Conservation (phyloP, 441 rosid species). For the Manihot esculenta region DNA sequence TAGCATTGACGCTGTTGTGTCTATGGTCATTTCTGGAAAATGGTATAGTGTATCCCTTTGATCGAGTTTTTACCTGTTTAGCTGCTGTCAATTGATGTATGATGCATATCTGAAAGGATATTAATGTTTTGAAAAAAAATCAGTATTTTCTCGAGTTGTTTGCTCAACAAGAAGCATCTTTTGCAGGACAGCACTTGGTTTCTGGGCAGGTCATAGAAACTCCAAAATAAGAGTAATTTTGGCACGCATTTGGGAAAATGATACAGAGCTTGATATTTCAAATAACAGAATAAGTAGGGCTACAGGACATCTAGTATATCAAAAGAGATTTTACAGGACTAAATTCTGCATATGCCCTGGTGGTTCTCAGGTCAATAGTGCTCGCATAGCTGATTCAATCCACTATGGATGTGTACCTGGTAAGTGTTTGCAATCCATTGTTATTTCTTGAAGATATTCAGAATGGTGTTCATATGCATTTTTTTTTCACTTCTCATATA, state of each 20-base stretch:
- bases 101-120: background rate
- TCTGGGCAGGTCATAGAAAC: conserved; percentile 98
- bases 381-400: conserved; percentile 90
- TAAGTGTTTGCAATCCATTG: conserved; percentile 26
- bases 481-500: background rate
- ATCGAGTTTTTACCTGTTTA: background rate
- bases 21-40: background rate
- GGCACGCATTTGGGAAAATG: conserved; percentile 96
- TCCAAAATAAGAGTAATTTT: conserved; percentile 92
- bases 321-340: conserved; percentile 83
- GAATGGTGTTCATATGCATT: background rate
- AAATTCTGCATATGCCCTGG: conserved; percentile 98
- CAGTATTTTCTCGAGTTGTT: background rate
- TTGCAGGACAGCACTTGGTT: conserved; percentile 85
- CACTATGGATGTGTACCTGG: conserved; percentile 98
- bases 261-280: conserved; percentile 85
- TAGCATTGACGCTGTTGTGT: too few relatives aligned
- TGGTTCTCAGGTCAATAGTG: conserved; percentile 97
- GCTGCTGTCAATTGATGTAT: background rate
- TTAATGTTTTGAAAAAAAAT: background rate
- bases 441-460: background rate
- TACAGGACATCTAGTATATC: conserved; percentile 78
- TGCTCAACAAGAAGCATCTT: conserved; percentile 25
- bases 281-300: conserved; percentile 92
- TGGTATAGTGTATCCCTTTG: background rate